A percentile compares a stretch with the other conserved stretches of the same genome.
Conservation (phyloP, 495 filamentous ascomycete genomes). For the Lasiosphaeria ovina region DNA sequence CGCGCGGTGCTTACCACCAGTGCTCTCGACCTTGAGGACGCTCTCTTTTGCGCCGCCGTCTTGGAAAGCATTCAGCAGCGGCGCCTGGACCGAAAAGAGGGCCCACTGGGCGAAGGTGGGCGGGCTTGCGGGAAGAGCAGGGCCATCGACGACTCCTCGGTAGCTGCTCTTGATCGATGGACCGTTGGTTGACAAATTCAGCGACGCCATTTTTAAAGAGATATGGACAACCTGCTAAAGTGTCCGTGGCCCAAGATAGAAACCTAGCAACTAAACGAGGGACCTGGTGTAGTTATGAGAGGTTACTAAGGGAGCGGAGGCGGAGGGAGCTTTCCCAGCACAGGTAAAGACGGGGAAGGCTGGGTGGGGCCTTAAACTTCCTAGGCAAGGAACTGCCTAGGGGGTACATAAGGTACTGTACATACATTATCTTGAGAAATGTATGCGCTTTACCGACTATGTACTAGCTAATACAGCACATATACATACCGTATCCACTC, state of each 20-base stretch:
- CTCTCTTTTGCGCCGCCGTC: constrained; percentile 84
- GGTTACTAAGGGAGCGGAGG: not conserved
- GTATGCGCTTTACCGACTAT: too few species aligned
- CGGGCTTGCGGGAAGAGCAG: constrained; percentile 59
- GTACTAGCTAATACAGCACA: too few species aligned
- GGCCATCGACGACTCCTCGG: constrained; percentile 75
- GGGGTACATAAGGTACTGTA: not conserved
- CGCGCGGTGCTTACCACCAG: constrained; percentile 63
- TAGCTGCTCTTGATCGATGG: constrained; percentile 92
- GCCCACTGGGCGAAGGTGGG: constrained; percentile 72
- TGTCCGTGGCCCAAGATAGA: not conserved
- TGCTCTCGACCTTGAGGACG: constrained; percentile 86
- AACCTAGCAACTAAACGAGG: not conserved
- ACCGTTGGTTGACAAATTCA: constrained; percentile 89
- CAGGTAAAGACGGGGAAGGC: constrained; percentile 1
- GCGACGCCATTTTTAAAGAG: constrained; percentile 67
- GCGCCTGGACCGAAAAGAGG: constrained; percentile 85
- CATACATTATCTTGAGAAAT: not conserved
- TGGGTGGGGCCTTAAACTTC: not conserved
- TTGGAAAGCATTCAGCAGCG: constrained; percentile 88
- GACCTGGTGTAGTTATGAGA: not conserved
- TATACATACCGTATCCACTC: too few species aligned
- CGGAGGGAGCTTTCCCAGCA: not conserved
- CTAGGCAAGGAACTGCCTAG: not conserved
- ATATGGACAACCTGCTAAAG: not conserved